Evolutionary conservation across 257 asterid species (phyloP).

Genomic region (Penstemon barbatus): DNA sequence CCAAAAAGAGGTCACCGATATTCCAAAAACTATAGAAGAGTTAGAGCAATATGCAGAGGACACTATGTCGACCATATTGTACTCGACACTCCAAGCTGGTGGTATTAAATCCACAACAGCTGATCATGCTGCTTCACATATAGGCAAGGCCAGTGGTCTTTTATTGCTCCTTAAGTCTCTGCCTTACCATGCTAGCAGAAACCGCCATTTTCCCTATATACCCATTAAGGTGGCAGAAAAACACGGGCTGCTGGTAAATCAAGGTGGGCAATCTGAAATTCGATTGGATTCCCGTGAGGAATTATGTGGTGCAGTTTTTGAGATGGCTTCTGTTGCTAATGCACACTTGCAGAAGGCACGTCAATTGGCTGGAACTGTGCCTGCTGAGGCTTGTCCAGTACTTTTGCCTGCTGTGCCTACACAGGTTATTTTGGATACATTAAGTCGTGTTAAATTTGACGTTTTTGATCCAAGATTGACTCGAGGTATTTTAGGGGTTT

Average conservation of each 20-base stretch:
- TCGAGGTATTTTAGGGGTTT: conserved; percentile 67
- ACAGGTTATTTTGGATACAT: conserved; percentile 63
- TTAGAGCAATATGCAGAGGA: conserved; percentile 87
- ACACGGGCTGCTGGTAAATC: conserved; percentile 57
- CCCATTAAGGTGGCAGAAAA: conserved; percentile 76
- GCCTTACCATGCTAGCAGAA: conserved; percentile 75
- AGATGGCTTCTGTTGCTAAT: conserved; percentile 89
- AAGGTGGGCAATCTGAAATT: conserved; percentile 52
- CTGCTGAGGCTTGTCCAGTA: conserved; percentile 71
- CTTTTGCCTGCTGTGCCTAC: conserved; percentile 84
- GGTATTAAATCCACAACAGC: conserved; percentile 75
- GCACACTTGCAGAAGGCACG: conserved; percentile 82
- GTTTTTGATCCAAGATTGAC: conserved; percentile 76
- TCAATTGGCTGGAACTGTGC: conserved; percentile 64
- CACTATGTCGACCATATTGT: conserved; percentile 74
- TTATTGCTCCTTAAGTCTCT: conserved; percentile 74
- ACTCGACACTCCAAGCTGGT: conserved; percentile 84
- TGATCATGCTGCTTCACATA: conserved; percentile 95
- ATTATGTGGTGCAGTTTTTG: conserved; percentile 66
- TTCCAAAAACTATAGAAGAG: conserved; percentile 61
- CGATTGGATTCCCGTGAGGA: conserved; percentile 64
- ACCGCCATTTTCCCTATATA: conserved; percentile 56
- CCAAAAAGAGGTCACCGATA: conserved; percentile 54
- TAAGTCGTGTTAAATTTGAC: conserved; percentile 69
- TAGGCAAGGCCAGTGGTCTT: conserved; percentile 94